Evolutionary conservation across 176 grass and related monocot genomes (phyloP).

Genomic region (Avena sativa): DNA sequence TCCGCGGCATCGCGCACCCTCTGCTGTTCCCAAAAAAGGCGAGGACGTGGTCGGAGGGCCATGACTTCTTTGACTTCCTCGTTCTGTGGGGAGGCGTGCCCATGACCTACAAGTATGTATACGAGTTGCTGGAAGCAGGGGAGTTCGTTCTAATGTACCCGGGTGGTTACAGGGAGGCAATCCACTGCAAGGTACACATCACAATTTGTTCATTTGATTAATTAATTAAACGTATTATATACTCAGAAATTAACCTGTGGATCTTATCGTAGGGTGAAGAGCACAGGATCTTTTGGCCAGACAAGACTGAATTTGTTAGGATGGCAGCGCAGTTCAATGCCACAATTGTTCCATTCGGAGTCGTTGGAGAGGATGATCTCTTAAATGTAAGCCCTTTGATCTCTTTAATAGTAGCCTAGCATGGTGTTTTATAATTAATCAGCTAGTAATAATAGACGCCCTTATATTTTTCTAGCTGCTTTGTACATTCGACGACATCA

Average conservation of each 20-base stretch:
- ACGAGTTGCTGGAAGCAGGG: constrained; percentile 55
- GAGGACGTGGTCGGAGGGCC: constrained; percentile 50
- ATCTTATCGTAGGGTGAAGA: constrained; percentile 54
- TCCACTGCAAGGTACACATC: constrained; percentile 61
- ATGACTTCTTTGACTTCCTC: constrained; percentile 70
- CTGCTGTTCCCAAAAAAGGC: constrained; percentile 54
- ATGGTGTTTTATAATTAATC: not conserved
- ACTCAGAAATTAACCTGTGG: not conserved
- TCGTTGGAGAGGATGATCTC: constrained; percentile 75
- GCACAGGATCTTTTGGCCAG: constrained; percentile 67
- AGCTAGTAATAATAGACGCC: constrained; percentile 5
- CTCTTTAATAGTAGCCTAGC: not conserved
- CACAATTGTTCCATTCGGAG: constrained; percentile 70
- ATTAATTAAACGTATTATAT: not conserved
- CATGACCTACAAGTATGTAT: constrained; percentile 50
- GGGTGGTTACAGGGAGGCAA: constrained; percentile 66
- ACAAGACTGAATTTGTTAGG: constrained; percentile 62
- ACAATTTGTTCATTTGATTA: not conserved
- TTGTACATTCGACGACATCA: constrained; percentile 56
- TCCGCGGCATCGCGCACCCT: constrained; percentile 66
- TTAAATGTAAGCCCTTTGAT: constrained; percentile 43
- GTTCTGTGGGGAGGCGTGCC: constrained; percentile 71
- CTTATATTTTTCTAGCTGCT: constrained; percentile 8
- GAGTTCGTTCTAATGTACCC: constrained; percentile 79
- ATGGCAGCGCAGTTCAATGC: constrained; percentile 68